Percentiles rank a stretch among this genome's conserved stretches.
Conservation (phyloP, 2,329 filamentous ascomycete genomes). For the Zymoseptoria pseudotritici region DNA sequence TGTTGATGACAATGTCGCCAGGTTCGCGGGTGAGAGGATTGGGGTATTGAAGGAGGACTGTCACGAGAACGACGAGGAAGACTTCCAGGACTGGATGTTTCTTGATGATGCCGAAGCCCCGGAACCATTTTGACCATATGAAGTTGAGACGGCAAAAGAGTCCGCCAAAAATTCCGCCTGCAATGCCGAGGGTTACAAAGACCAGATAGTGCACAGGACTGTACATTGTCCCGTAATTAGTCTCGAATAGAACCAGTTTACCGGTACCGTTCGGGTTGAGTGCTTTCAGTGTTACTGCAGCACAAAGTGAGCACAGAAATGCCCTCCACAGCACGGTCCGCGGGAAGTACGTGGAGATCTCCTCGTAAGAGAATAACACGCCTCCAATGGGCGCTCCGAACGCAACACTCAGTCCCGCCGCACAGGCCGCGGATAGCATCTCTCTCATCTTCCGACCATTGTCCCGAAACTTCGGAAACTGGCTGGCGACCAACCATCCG, state of each 20-base stretch:
- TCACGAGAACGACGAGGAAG: slow-evolving; percentile 46
- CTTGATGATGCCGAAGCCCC: slow-evolving; percentile 46
- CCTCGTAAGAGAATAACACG: slow-evolving; percentile 54
- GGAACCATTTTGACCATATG: slow-evolving; percentile 50
- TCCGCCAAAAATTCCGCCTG: slow-evolving; percentile 53
- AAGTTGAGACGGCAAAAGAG: slow-evolving; percentile 53
- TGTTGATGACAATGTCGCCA: slow-evolving; percentile 50
- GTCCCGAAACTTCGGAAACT: slow-evolving; percentile 50
- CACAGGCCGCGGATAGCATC: slow-evolving; percentile 51
- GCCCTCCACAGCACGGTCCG: slow-evolving; percentile 53
- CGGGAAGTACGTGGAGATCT: slow-evolving; percentile 55
- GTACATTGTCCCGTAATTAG: slow-evolving; percentile 52
- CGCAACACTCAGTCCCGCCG: slow-evolving; percentile 51
- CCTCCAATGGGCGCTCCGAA: slow-evolving; percentile 57
- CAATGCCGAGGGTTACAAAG: slow-evolving; percentile 50
- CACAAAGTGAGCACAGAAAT: slow-evolving; percentile 51
- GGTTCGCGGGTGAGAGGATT: slow-evolving; percentile 49
- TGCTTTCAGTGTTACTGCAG: slow-evolving; percentile 48
- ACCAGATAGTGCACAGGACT: slow-evolving; percentile 48
- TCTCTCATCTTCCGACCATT: slow-evolving; percentile 54
- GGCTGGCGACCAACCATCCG: slow-evolving; percentile 45
- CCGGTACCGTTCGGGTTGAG: slow-evolving; percentile 55
- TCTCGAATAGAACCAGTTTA: slow-evolving; percentile 55
- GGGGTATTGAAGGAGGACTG: slow-evolving; percentile 49
- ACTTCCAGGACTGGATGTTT: slow-evolving; percentile 51